phyloP scores from a whole-genome alignment of 805 yeast species.

The Zygosaccharomyces bailii region DNA sequence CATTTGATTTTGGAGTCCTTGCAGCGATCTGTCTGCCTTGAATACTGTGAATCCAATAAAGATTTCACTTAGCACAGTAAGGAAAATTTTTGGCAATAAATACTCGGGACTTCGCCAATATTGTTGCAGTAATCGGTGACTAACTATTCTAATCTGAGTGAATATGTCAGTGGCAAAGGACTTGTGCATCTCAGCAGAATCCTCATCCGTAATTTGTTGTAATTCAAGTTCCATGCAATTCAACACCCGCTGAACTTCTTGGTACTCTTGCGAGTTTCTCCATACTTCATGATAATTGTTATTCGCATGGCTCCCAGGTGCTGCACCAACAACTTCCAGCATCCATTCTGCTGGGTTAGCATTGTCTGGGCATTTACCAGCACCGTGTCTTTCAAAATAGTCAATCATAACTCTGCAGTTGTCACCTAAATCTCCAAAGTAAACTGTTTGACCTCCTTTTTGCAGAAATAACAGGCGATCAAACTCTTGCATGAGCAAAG shows the following conservation, averaged over 20 bases:
- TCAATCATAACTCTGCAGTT: constrained; percentile 55
- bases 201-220: constrained; percentile 37
- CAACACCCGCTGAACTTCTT: constrained; percentile 57
- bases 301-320: constrained; percentile 71
- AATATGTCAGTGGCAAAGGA: constrained; percentile 46
- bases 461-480: constrained; percentile 70
- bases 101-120: constrained; percentile 65
- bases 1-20: constrained; percentile 81
- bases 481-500: constrained; percentile 70
- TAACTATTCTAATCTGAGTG: constrained; percentile 45
- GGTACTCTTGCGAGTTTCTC: constrained; percentile 63
- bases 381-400: constrained; percentile 65
- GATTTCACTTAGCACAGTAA: constrained; percentile 52
- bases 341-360: constrained; percentile 94
- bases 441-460: constrained; percentile 69
- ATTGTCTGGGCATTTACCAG: constrained; percentile 59
- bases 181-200: constrained; percentile 31
- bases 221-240: constrained; percentile 61
- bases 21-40: constrained; percentile 60
- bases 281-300: constrained; percentile 76
- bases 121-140: constrained; percentile 57
- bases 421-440: constrained; percentile 66
- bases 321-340: constrained; percentile 81
- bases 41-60: constrained; percentile 75
- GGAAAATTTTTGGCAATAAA: constrained; percentile 54